Evolutionary conservation across 768 basidiomycete genomes (phyloP).

Genomic region (Nidularia pulvinata): DNA sequence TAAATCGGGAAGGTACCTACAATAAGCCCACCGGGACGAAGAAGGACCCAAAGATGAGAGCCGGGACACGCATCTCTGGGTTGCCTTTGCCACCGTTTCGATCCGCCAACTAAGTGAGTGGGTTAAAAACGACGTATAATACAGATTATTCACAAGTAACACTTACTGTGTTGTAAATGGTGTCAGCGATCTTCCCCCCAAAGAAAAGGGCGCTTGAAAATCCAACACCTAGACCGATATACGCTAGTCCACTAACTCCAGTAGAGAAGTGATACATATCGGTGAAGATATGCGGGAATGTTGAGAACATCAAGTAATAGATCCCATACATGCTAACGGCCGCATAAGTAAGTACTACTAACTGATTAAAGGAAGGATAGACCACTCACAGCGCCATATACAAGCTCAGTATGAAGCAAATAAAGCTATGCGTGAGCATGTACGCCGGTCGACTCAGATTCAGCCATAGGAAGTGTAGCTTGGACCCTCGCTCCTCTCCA

Average conservation of each 20-base stretch:
- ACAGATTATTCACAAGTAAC: no score
- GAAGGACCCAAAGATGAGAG: conserved; percentile 67
- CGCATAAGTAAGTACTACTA: conserved; percentile 1
- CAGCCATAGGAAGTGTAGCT: conserved; percentile 46
- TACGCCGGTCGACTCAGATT: conserved; percentile 62
- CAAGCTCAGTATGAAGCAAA: conserved; percentile 71
- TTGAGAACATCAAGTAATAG: conserved; percentile 73
- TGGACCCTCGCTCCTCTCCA: conserved; percentile 20
- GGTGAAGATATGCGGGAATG: conserved; percentile 61
- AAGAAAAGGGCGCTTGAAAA: conserved; percentile 46
- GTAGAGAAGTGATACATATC: conserved; percentile 47
- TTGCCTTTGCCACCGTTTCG: conserved; percentile 62
- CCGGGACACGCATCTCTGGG: conserved; percentile 78
- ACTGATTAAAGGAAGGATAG: not conserved
- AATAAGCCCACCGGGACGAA: conserved; percentile 73
- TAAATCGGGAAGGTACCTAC: conserved; percentile 21
- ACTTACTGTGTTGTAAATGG: conserved; percentile 46
- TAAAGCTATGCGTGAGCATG: conserved; percentile 58
- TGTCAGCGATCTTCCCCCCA: conserved; percentile 46
- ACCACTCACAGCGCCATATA: conserved; percentile 69
- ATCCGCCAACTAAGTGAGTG: conserved; percentile 35
- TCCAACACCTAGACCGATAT: conserved; percentile 56
- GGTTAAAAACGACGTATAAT: no score
- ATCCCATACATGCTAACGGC: conserved; percentile 57
- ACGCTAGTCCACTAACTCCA: conserved; percentile 52